These are phyloP conservation scores for Torrubiella hemipterigena DNA, from an alignment of 2,329 filamentous ascomycete species.

Conservation along the genomic window DNA sequence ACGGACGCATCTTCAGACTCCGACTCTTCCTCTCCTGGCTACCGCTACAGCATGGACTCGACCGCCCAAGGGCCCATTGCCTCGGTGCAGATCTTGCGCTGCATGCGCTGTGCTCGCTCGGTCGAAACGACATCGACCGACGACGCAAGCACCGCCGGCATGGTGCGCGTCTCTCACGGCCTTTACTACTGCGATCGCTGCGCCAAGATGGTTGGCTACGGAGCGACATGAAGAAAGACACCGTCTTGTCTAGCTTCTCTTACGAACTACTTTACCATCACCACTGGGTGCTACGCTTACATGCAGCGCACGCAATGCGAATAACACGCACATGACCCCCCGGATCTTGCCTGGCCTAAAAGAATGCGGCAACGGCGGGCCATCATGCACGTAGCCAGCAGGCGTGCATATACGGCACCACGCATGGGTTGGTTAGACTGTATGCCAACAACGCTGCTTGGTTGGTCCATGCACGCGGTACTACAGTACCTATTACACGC, in stretches of 20 bases:
- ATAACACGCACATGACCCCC: no score
- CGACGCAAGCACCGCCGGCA: constrained; percentile 44
- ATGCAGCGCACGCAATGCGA: no score
- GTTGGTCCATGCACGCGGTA: no score
- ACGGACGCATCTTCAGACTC: constrained; percentile 24
- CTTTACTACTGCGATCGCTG: constrained; percentile 56
- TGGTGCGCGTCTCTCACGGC: constrained; percentile 53
- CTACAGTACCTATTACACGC: no score
- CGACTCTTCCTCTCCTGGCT: constrained; percentile 19
- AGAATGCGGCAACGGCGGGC: no score
- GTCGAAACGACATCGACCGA: constrained; percentile 51
- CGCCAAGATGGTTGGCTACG: constrained; percentile 52
- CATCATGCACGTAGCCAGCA: no score
- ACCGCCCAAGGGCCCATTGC: constrained; percentile 27
- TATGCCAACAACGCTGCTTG: no score
- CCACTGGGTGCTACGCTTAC: not conserved
- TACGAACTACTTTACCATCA: not conserved
- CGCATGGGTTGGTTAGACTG: no score
- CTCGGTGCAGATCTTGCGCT: constrained; percentile 48
- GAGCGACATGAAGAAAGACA: constrained; percentile 24
- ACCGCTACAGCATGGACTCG: constrained; percentile 37
- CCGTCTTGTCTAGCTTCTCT: not conserved
- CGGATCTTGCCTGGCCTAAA: no score
- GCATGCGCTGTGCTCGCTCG: constrained; percentile 47
- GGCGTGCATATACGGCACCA: no score